Conservation (phyloP, 2,329 filamentous ascomycete species). For the Aureobasidium lini region DNA sequence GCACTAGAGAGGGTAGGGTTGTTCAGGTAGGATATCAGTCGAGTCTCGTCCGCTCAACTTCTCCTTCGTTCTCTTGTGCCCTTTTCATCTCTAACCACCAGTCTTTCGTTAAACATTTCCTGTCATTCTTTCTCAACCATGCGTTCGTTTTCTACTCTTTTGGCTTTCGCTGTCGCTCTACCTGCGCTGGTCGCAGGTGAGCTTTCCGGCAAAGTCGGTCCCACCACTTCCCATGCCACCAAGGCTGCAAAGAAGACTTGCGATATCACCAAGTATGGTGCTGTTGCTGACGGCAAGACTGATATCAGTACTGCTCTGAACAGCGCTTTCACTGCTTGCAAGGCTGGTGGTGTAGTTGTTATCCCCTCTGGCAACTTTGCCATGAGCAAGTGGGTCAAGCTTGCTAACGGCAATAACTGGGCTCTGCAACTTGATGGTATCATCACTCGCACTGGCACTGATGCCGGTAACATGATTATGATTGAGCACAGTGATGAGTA, state of each 20-base stretch:
- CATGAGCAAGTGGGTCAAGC: constrained; percentile 42
- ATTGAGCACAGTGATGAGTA: constrained; percentile 34
- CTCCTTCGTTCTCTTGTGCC: background rate
- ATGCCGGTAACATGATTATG: constrained; percentile 47
- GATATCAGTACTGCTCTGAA: constrained; percentile 44
- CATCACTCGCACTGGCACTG: constrained; percentile 45
- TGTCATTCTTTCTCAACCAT: background rate
- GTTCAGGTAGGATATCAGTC: background rate
- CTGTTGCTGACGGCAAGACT: constrained; percentile 42
- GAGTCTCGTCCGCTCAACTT: background rate
- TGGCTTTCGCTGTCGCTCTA: constrained; percentile 20
- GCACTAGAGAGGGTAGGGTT: background rate
- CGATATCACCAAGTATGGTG: constrained; percentile 47
- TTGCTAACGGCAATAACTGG: constrained; percentile 41
- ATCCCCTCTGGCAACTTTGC: constrained; percentile 45
- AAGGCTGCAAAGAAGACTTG: constrained; percentile 46
- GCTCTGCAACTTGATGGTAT: constrained; percentile 47
- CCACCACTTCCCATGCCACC: constrained; percentile 32
- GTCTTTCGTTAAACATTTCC: background rate
- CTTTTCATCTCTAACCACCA: background rate
- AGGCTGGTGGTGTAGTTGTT: constrained; percentile 43
- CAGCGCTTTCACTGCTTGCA: constrained; percentile 45
- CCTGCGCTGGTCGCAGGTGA: constrained; percentile 25
- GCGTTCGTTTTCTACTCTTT: constrained; percentile 12
- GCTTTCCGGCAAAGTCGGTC: constrained; percentile 38